Evolutionary conservation across 805 yeast species (phyloP).

Genomic region (Teunomyces barrocoloradensis): DNA sequence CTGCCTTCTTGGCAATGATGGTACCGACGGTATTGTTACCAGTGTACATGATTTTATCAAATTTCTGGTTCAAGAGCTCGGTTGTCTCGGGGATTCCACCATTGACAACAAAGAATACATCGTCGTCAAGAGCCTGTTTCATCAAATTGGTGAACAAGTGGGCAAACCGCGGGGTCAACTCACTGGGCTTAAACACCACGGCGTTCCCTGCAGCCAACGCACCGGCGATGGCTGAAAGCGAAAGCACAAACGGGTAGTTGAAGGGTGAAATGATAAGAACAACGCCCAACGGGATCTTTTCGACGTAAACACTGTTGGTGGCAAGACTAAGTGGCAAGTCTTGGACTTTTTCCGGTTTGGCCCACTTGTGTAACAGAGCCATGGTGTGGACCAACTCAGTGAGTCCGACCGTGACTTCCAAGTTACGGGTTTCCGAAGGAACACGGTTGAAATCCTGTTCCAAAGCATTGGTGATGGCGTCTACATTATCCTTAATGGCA

Average conservation of each 20-base stretch:
- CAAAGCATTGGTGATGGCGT: conserved; percentile 56
- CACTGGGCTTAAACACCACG: conserved; percentile 75
- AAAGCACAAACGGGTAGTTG: conserved; percentile 71
- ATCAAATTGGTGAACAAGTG: conserved; percentile 55
- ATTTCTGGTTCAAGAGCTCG: conserved; percentile 56
- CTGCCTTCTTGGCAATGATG: conserved; percentile 76
- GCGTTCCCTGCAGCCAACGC: conserved; percentile 87
- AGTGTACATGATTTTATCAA: conserved; percentile 83
- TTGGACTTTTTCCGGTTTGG: conserved; percentile 46
- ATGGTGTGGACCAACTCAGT: conserved; percentile 61
- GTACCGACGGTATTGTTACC: conserved; percentile 78
- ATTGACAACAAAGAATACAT: conserved; percentile 59
- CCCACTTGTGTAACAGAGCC: conserved; percentile 58
- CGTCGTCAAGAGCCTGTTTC: conserved; percentile 50
- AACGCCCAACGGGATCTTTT: conserved; percentile 53
- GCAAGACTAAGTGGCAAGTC: conserved; percentile 35
- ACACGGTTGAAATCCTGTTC: conserved; percentile 66
- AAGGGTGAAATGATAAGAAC: conserved; percentile 75
- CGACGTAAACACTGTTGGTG: conserved; percentile 29
- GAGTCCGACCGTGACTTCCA: conserved; percentile 53
- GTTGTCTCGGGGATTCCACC: conserved; percentile 72
- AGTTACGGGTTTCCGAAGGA: conserved; percentile 54
- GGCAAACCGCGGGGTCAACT: conserved; percentile 63
- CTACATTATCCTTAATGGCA: conserved; percentile 57
- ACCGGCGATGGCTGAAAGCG: conserved; percentile 65